Evolutionary conservation across 139 green algal genomes (phyloP).

Genomic region (Coccomyxa sp.): DNA sequence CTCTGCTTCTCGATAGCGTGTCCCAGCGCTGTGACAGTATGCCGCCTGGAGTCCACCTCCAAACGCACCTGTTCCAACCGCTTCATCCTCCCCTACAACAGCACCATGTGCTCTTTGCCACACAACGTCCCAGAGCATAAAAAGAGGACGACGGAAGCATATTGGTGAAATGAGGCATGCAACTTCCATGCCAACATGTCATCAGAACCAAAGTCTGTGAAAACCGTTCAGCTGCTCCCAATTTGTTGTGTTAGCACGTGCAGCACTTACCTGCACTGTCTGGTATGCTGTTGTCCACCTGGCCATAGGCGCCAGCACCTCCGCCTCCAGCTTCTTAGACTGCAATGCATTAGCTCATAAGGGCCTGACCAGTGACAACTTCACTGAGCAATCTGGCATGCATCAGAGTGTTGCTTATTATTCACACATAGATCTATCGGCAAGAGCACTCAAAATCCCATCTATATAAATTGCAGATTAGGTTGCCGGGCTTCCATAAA

Average conservation of each 20-base stretch:
- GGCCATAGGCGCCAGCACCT: slow-evolving; percentile 76
- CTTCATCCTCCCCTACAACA: slow-evolving; percentile 45
- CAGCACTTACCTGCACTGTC: slow-evolving; percentile 35
- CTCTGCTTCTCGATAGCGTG: slow-evolving; percentile 51
- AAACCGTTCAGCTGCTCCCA: too few species aligned
- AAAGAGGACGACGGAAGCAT: too few species aligned
- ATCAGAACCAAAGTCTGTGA: neutral
- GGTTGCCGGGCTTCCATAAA: neutral
- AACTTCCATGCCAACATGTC: neutral
- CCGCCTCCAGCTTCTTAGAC: slow-evolving; percentile 62
- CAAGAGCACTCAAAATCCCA: neutral
- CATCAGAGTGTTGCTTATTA: neutral
- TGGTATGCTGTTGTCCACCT: slow-evolving; percentile 71
- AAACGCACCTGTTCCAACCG: slow-evolving; percentile 71
- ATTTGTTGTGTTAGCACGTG: too few species aligned
- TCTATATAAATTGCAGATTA: neutral
- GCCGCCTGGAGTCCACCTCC: slow-evolving; percentile 77
- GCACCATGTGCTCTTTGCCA: neutral
- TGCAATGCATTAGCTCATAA: slow-evolving; percentile 8
- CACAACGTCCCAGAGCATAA: too few species aligned
- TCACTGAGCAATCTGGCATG: neutral
- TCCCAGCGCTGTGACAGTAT: slow-evolving; percentile 67
- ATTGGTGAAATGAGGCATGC: neutral
- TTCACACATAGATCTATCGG: neutral
- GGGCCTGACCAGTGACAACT: too few species aligned